Base-by-base conservation (phyloP, 140 eudicot species). In the Cichorium intybus region DNA sequence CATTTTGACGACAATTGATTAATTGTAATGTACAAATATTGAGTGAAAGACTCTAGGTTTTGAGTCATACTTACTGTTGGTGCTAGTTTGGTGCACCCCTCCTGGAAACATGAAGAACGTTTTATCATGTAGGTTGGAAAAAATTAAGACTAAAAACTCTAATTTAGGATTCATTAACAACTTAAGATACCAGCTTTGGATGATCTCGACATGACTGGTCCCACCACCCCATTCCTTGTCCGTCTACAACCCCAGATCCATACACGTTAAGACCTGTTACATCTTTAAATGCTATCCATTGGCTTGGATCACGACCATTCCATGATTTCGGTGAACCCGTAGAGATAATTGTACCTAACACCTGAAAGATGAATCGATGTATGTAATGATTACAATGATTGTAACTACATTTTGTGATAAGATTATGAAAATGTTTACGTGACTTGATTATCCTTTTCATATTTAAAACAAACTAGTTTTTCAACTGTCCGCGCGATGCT, bases 221-320 rank as follows among this genome's bases (percentile, higher is more conserved):
- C 95, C 96, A 85, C 96, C 96, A 88, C n/a, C 41, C 49, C 55
- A 39, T 56, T 24, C 96, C 96, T 14, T 37, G 74, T 5, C 90
- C 96, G 23, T 85, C 79, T 58, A 88, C 55, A 8, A 41, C 60
- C 33, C 96, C 95, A n/a, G 69, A 54, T 39, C 95, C 96, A 34
- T 58, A 72, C 10, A 88, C 60, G 11, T 39, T 53, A 24, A 88
- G 86, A 37, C 90, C 82, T 2, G 53, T 75, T 26, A 88, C 69
- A 16, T 33, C 10, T 16, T 29, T 64, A 51, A 85, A 88, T 10
- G 69, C 82, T 21, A 88, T 63, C 96, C 96, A 88, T 50, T 64
- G 69, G 45, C 87, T 75, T 56, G 85, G 73, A 61, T 85, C 94
- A 10, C 14, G 78, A 24, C 79, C 76, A 1, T 70, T 64, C 94